These are phyloP conservation scores for Kazachstania sp. DNA, from an alignment of 1,139 yeast genomes.

Conservation along the genomic window DNA sequence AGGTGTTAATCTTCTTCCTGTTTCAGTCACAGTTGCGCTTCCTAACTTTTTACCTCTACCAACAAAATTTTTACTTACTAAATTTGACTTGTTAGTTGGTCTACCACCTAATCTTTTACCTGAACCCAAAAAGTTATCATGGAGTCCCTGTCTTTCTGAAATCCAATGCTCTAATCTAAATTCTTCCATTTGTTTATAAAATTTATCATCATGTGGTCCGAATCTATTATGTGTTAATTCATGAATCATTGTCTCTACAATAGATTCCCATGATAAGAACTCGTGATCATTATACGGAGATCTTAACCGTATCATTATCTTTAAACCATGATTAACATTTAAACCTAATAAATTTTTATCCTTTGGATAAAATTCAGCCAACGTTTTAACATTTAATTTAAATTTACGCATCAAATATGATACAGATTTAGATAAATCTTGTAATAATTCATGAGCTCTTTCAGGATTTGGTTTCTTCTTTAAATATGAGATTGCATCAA, in stretches of 20 bases:
- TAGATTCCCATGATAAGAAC: conserved; percentile 59
- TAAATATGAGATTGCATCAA: conserved; percentile 43
- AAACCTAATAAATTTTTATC: conserved; percentile 60
- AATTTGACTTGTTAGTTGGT: not conserved
- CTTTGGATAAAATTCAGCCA: conserved; percentile 84
- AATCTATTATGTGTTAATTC: conserved; percentile 73
- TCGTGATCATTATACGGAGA: conserved; percentile 44
- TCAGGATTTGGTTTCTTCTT: conserved; percentile 47
- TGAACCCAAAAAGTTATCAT: conserved; percentile 37
- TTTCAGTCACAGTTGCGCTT: not conserved
- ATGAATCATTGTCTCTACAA: conserved; percentile 79
- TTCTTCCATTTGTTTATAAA: conserved; percentile 58
- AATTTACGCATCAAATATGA: conserved; percentile 71
- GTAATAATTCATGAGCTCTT: conserved; percentile 49
- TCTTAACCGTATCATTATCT: conserved; percentile 65
- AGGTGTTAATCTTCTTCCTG: conserved; percentile 19
- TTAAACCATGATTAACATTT: conserved; percentile 77
- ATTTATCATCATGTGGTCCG: conserved; percentile 74
- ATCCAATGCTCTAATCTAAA: conserved; percentile 51
- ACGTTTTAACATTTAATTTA: conserved; percentile 53
- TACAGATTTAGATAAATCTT: conserved; percentile 51
- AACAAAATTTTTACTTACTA: not conserved
- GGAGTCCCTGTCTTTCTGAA: conserved; percentile 37
- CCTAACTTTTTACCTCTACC: conserved; percentile 10
- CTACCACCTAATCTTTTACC: conserved; percentile 46